Conservation (phyloP, 306 rosid genomes). For the Arachis stenosperma region DNA sequence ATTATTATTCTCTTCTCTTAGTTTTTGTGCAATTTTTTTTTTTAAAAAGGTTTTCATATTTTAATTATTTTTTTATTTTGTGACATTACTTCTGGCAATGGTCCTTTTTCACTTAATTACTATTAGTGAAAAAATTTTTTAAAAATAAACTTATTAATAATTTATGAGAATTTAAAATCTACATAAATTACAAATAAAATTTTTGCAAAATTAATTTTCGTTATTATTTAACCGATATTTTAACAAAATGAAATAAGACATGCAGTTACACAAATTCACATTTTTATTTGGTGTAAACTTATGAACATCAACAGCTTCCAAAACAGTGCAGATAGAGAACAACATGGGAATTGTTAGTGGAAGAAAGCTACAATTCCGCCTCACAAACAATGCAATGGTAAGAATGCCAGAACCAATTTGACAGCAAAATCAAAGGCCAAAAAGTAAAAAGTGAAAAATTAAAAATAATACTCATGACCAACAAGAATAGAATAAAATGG, state of each 20-base stretch:
- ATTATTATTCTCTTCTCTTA: too few species aligned
- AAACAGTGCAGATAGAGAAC: constrained; percentile 38
- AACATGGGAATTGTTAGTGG: constrained; percentile 35
- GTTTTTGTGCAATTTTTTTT: too few species aligned
- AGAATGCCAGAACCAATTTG: constrained; percentile 51
- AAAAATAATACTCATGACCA: constrained; percentile 7
- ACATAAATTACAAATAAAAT: too few species aligned
- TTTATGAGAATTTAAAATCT: too few species aligned
- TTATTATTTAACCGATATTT: too few species aligned
- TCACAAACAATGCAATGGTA: constrained; percentile 31
- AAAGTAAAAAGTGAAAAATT: not conserved
- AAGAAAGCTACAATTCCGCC: constrained; percentile 24
- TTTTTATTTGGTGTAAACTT: constrained; percentile 14
- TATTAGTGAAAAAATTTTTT: too few species aligned
- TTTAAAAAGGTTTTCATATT: too few species aligned
- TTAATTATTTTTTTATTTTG: too few species aligned
- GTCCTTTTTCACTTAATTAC: too few species aligned
- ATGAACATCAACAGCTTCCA: constrained; percentile 38
- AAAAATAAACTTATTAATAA: too few species aligned
- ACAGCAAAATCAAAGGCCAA: constrained; percentile 18
- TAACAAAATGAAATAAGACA: not conserved
- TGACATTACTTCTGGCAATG: too few species aligned
- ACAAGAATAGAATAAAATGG: constrained; percentile 46
- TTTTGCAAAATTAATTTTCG: too few species aligned
- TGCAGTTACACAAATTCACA: constrained; percentile 36